Base-by-base conservation (phyloP, 805 yeast species). In the Naumovozyma baii region DNA sequence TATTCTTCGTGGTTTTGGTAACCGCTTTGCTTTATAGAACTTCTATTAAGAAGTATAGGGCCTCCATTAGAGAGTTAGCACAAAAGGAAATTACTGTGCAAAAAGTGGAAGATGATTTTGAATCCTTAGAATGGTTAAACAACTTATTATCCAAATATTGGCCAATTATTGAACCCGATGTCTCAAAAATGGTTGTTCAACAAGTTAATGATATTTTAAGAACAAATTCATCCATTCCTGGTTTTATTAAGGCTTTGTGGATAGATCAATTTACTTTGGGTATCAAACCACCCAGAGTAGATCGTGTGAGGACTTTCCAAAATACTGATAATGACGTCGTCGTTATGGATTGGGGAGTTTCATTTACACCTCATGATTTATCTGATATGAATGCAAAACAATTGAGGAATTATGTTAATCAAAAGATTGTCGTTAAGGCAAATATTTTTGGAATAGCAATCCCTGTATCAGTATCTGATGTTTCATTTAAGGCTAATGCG, bases 311-410 rank as follows among this genome's bases (percentile, higher is more conserved):
- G 57, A 84, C 96, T 2, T 75, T 87, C 54, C 83, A 80, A 36
- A 84, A 90, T 46, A 90, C 96, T n/a, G 80, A 77, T 22, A 83
- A 82, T 45, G 96, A 90, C 55, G 81, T 92, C 38, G 94, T 90
- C 9, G 96, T 94, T 39, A 92, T 92, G 96, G 98, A 92, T 63
- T 90, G 96, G 96, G 82, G 79, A 32, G 74, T 83, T 33, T 83
- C 96, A 1, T 85, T 88, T 67, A 82, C 85, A 19, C 98, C 99
- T n/a, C 86, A 85, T 62, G 83, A 87, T 31, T 62, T 76, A 37
- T 81, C 82, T 32, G 99, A 92, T 61, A 67, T 86, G 50, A 85
- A 86, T 40, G 77, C 79, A 19, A 84, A 90, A 54, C 96, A 92
- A 62, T 60, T 82, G 61, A 84, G 80, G 57, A 85, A 79, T 59